A percentile compares a stretch with the other conserved stretches of the same genome.
Evolutionary conservation across 2,329 filamentous ascomycete species (phyloP).

Genomic region (Colletotrichum sp.): DNA sequence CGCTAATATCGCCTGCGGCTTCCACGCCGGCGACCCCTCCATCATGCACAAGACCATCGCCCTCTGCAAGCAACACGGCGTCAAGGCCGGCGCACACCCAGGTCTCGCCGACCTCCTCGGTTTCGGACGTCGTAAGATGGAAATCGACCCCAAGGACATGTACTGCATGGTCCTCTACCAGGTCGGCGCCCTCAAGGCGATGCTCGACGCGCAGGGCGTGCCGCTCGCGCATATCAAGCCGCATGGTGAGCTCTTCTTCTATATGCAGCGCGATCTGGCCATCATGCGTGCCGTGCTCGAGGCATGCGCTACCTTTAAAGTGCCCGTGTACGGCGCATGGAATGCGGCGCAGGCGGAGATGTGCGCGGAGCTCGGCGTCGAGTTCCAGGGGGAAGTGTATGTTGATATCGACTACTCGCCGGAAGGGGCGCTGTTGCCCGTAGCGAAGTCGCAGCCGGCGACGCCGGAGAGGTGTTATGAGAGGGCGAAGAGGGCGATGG

Average conservation of each 20-base stretch:
- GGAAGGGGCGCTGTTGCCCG: background rate
- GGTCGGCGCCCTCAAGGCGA: slow-evolving; percentile 65
- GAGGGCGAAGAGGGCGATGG: background rate
- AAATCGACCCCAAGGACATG: slow-evolving; percentile 60
- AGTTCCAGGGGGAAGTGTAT: background rate
- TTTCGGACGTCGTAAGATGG: slow-evolving; percentile 68
- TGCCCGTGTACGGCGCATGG: slow-evolving; percentile 30
- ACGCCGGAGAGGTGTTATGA: background rate
- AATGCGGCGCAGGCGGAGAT: slow-evolving; percentile 14
- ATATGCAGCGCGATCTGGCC: slow-evolving; percentile 30
- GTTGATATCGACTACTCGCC: background rate
- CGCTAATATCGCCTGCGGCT: slow-evolving; percentile 67
- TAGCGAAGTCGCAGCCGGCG: background rate
- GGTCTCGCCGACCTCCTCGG: slow-evolving; percentile 69
- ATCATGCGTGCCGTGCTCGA: slow-evolving; percentile 32
- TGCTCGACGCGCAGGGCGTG: slow-evolving; percentile 61
- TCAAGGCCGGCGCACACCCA: slow-evolving; percentile 67
- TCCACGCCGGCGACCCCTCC: slow-evolving; percentile 65
- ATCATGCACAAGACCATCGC: slow-evolving; percentile 67
- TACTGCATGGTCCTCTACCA: slow-evolving; percentile 66
- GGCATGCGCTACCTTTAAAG: slow-evolving; percentile 29
- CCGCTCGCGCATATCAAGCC: slow-evolving; percentile 58
- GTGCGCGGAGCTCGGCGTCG: slow-evolving; percentile 23
- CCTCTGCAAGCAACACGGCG: slow-evolving; percentile 60
- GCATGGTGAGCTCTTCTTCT: slow-evolving; percentile 61